Evolutionary conservation across 1,139 yeast genomes (phyloP), one percentile per base, ranked within the genome.

Genomic region (Suhomyces bribrorum): DNA sequence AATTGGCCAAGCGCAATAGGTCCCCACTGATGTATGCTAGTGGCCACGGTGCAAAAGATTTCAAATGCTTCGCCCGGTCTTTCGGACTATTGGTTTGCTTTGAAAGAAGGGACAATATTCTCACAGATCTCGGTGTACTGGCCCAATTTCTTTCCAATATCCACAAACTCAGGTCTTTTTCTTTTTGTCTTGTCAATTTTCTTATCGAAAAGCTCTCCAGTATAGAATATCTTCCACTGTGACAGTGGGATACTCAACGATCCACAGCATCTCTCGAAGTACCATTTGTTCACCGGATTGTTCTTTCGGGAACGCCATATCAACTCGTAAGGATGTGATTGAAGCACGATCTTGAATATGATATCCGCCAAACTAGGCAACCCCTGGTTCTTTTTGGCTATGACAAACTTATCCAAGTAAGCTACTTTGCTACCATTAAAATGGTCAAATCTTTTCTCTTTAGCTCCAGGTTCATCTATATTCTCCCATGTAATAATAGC

Each of bases 271-370:
- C 98, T 72, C 53, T 92, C 97, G 61, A 90, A 92, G 58, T 92
- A 92, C 98, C 98, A 92, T 53, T 89, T 89, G 64, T 92, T 92
- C 4, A 92, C 97, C 0, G 97, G 96, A 56, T 92, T 92, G 40
- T 66, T 75, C 45, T 77, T 77, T 37, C 96, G 68, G 2, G 97
- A 89, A 52, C 98, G 75, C 98, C 98, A 92, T 2, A 92, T 65
- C 14, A 92, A 61, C 54, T 87, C 96, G 11, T 74, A 61, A 0
- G 88, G 87, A 54, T 83, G 90, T 31, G 82, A 64, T 37, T 78
- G 79, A 7, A 80, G 65, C 66, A 92, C 79, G 11, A 86, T 74
- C 56, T 90, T 92, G 69, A 92, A 90, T 9, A 92, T 83, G 22
- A 92, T 79, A 57, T 92, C 98, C 0, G 98, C 97, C 12, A 92